Percentiles rank a stretch among this genome's conserved stretches.
Evolutionary conservation across 192 early-diverging fungal genomes (phyloP).

Genomic region (Entophlyctis luteolus): DNA sequence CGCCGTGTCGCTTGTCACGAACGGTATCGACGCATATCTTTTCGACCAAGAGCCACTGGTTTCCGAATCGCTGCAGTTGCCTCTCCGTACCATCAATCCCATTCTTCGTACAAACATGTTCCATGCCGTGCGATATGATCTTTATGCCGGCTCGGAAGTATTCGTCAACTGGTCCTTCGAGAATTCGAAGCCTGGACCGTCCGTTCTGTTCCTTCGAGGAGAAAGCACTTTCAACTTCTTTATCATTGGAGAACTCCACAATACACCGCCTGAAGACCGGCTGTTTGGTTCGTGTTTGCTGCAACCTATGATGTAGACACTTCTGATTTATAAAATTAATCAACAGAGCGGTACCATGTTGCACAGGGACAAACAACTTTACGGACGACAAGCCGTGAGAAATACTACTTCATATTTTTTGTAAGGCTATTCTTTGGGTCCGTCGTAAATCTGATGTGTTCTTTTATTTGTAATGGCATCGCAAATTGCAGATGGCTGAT

Average conservation of each 20-base stretch:
- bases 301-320: neutral
- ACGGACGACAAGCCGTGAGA: neutral
- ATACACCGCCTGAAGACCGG: neutral
- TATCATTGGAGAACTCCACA: slow-evolving; percentile 5
- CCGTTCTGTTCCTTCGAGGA: neutral
- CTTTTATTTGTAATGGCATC: too few species aligned
- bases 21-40: neutral
- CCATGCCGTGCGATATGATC: slow-evolving; percentile 10
- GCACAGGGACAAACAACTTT: neutral
- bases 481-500: slow-evolving; percentile 3
- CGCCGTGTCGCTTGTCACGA: neutral
- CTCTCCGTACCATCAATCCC: neutral
- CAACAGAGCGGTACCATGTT: neutral
- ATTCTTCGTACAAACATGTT: neutral
- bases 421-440: neutral
- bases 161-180: neutral
- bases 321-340: neutral
- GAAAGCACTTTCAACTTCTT: neutral
- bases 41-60: slow-evolving; percentile 4
- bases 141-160: neutral
- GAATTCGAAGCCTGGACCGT: neutral
- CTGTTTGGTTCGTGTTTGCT: neutral
- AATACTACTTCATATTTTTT: slow-evolving; percentile 7
- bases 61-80: neutral
- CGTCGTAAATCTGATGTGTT: too few species aligned